Conservation (phyloP, 23 red algal genomes). For the Gracilaria gracilis region DNA sequence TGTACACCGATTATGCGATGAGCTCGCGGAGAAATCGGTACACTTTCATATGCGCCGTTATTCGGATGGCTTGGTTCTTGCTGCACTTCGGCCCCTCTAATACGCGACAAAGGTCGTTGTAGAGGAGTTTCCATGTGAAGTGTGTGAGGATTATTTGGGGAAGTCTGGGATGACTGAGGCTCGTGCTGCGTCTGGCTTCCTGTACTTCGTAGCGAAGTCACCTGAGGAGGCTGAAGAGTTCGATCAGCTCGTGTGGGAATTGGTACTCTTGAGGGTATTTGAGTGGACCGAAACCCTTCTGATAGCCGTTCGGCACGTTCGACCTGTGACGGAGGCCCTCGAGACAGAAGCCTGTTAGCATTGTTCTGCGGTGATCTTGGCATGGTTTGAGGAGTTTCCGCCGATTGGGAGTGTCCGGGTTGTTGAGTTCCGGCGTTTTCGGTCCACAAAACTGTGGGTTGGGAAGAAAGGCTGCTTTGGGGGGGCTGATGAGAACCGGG, state of each 20-base stretch:
- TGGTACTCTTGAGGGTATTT: neutral
- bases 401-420: neutral
- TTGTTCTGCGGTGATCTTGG: neutral
- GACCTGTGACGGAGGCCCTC: neutral
- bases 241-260: neutral
- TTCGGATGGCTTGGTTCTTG: too few species aligned
- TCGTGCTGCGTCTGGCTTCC: neutral
- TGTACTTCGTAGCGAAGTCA: neutral
- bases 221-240: neutral
- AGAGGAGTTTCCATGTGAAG: neutral
- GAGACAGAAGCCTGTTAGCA: neutral
- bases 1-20: too few species aligned
- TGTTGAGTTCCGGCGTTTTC: neutral
- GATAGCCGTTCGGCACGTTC: neutral
- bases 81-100: too few species aligned
- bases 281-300: neutral
- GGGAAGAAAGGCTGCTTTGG: neutral
- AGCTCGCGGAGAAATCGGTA: too few species aligned
- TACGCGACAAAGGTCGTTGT: neutral
- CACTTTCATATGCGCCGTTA: too few species aligned
- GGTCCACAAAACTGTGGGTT: neutral
- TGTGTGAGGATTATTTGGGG: neutral
- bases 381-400: neutral
- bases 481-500: neutral
- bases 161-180: neutral